Percentiles rank a stretch among this genome's conserved stretches.
Conservation (phyloP, 2,329 filamentous ascomycete genomes). For the Monosporascus sp. region DNA sequence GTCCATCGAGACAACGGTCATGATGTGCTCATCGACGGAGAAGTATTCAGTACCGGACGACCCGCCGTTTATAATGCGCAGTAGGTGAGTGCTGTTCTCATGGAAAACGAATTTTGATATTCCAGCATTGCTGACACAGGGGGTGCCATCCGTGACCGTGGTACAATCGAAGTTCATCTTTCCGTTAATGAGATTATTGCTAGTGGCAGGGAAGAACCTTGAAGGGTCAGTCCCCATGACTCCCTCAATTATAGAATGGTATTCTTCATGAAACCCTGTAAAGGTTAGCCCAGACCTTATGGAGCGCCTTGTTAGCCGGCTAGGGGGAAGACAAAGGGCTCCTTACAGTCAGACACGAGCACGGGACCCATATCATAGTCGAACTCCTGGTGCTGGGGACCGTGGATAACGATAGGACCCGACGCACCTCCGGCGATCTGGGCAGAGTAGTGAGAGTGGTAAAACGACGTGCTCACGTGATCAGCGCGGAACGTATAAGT, state of each 20-base stretch:
- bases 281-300: too few species aligned
- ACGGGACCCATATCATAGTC: constrained; percentile 15
- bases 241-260: constrained; percentile 4
- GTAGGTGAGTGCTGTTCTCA: constrained; percentile 32
- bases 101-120: constrained; percentile 16
- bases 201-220: constrained; percentile 29
- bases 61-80: constrained; percentile 15
- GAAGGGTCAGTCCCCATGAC: constrained; percentile 12
- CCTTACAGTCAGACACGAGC: constrained; percentile 2
- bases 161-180: constrained; percentile 6
- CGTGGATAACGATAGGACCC: constrained; percentile 32
- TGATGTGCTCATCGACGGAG: constrained; percentile 40
- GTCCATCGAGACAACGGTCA: constrained; percentile 43
- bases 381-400: constrained; percentile 11
- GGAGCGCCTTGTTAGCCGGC: too few species aligned
- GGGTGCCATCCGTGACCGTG: neutral
- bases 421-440: constrained; percentile 38
- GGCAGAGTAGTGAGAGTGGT: constrained; percentile 30
- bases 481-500: constrained; percentile 15
- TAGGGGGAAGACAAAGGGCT: too few species aligned
- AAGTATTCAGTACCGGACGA: constrained; percentile 11
- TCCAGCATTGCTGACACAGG: constrained; percentile 3
- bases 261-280: constrained; percentile 8
- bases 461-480: constrained; percentile 24
- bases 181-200: constrained; percentile 22